These are phyloP conservation scores for Asterochloris erici DNA, from an alignment of 139 green algal genomes.

Conservation along the genomic window DNA sequence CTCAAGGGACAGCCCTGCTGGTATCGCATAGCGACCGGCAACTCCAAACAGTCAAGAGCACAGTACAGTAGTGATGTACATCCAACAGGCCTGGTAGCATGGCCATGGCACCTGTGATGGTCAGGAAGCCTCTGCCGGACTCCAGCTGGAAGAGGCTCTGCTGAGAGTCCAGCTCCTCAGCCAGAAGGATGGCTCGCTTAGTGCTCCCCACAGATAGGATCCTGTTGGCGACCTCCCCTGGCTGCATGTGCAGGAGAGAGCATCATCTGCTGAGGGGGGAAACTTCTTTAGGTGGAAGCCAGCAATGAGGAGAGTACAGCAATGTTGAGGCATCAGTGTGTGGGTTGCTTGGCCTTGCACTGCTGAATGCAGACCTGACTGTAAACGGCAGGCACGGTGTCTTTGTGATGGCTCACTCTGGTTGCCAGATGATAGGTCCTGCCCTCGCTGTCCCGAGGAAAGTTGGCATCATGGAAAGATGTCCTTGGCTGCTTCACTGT, in stretches of 20 bases:
- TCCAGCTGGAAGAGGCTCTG: constrained; percentile 45
- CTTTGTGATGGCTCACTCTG: constrained; percentile 18
- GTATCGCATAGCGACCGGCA: too few species aligned
- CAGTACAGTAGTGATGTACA: too few species aligned
- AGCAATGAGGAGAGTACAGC: too few species aligned
- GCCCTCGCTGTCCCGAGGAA: constrained; percentile 63
- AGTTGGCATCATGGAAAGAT: constrained; percentile 61
- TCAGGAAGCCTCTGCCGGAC: constrained; percentile 69
- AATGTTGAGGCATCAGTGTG: too few species aligned
- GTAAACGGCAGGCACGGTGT: too few species aligned
- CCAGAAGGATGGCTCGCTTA: constrained; percentile 52
- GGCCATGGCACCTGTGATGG: constrained; percentile 47
- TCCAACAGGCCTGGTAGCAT: not conserved
- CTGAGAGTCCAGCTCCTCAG: constrained; percentile 45
- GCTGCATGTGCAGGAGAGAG: not conserved
- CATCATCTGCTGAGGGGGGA: not conserved
- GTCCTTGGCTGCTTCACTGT: not conserved
- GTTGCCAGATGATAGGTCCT: constrained; percentile 71
- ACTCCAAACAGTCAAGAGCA: too few species aligned
- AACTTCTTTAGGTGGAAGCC: not conserved
- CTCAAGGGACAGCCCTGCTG: too few species aligned
- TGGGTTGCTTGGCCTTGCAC: too few species aligned
- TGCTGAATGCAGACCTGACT: too few species aligned
- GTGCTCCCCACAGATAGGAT: constrained; percentile 68
- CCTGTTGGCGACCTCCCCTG: constrained; percentile 66